Percentiles rank a stretch among this genome's conserved stretches.
Evolutionary conservation across 202 grass and related monocot genomes (phyloP).

Genomic region (Setaria italica): DNA sequence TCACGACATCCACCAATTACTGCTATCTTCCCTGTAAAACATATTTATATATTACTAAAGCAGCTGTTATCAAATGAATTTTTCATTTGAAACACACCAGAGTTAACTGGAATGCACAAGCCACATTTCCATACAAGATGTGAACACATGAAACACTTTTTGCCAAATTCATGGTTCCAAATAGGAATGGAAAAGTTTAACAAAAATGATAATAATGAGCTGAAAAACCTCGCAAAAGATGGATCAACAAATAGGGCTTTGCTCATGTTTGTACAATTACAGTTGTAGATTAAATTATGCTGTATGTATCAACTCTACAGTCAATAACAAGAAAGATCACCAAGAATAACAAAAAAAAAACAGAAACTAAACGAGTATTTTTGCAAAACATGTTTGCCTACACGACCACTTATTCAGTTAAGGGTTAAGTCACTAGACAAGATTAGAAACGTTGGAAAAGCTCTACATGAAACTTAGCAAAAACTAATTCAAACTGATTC

Average conservation of each 20-base stretch:
- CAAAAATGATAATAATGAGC: background rate
- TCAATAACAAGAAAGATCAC: background rate
- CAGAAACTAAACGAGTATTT: background rate
- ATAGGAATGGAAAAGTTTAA: background rate
- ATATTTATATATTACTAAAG: conserved; percentile 7
- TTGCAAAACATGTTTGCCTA: background rate
- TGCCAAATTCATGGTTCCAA: background rate
- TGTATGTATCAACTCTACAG: background rate
- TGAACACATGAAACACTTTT: background rate
- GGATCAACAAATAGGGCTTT: background rate
- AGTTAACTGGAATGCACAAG: background rate
- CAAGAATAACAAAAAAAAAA: background rate
- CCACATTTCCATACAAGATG: background rate
- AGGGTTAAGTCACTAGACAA: background rate
- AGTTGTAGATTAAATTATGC: background rate
- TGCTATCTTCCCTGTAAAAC: conserved; percentile 78
- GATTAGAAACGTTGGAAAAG: no score
- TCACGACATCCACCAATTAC: conserved; percentile 97
- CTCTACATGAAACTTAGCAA: background rate
- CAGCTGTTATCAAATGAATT: background rate
- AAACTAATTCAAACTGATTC: background rate
- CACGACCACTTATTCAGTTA: background rate
- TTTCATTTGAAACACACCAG: background rate
- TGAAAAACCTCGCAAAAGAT: background rate
- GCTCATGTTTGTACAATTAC: background rate